Base-by-base conservation (phyloP, 1,284 basidiomycete genomes). In the Cryptococcus sp. region DNA sequence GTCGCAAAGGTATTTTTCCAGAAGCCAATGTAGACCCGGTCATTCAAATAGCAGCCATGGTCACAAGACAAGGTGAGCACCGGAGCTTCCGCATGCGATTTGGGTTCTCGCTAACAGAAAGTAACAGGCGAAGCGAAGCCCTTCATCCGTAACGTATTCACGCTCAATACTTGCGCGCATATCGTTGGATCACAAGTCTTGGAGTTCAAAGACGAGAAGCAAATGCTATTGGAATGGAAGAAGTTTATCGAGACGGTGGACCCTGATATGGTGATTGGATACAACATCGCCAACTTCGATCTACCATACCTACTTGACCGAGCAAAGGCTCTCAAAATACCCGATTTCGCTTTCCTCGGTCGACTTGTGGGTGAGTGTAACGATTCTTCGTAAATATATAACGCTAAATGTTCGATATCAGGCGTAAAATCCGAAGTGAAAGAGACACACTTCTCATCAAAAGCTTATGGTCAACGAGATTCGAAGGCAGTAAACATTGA, bases 11-110 rank as follows among this genome's bases (percentile, higher is more conserved):
- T 46, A 89, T 96, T 64, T 97, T 97, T 71, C 93, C 93, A 0
- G 94, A 97, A 72, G 83, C 93, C 2, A 81, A 87, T 16, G 78
- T 84, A 23, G 93, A 97, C 74, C 93, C 93, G 3, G 91, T 97
- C 57, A 97, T 97, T 68, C 93, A 97, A 70, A 96, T 97, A 57
- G 93, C 93, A 1, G 94, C 92, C 73, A 96, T 97, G 93, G 93
- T 97, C 1, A 96, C 93, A 29, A 83, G 88, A 2, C 94, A 97
- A 83, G 93, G 93, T 91, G 56, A 37, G 79, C 63, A 10, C 6
- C 16, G 10, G 13, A 10, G n/a, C 34, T 40, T 11, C 7, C 22
- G 46, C 8, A 34, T n/a, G 20, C 7, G 3, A n/a, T 17, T 6
- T 16, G n/a, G 23, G 16, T 16, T 7, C 20, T 37, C 23, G 22